These are phyloP conservation scores for Pythium folliculosum DNA, from an alignment of 352 stramenopile genomes.

Conservation along the genomic window DNA sequence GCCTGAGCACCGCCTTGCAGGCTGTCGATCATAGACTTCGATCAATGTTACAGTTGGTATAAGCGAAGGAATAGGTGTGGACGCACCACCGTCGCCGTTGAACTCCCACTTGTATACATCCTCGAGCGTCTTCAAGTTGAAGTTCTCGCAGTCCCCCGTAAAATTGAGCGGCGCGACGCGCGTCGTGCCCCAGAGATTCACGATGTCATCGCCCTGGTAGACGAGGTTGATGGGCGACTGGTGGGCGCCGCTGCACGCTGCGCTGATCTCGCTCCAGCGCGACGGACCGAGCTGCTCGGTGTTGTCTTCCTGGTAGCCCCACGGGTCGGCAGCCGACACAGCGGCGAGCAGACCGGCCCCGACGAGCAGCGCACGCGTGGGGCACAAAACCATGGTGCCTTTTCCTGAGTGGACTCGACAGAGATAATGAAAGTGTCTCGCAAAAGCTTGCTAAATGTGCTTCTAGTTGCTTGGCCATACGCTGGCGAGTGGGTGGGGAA, in stretches of 20 bases:
- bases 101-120: conserved; percentile 71
- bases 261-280: conserved; percentile 43
- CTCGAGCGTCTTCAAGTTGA: conserved; percentile 58
- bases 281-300: conserved; percentile 39
- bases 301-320: conserved; percentile 51
- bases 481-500: too few species aligned
- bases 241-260: conserved; percentile 38
- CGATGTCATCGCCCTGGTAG: conserved; percentile 34
- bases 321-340: conserved; percentile 32
- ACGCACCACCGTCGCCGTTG: conserved; percentile 36
- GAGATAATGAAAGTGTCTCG: background rate
- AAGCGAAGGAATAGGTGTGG: background rate
- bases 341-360: conserved; percentile 24
- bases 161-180: conserved; percentile 49
- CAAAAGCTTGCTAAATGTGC: too few species aligned
- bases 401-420: conserved; percentile 7
- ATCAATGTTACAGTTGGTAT: background rate
- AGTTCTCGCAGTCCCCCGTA: conserved; percentile 47
- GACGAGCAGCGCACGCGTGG: conserved; percentile 30
- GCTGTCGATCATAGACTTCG: conserved; percentile 27
- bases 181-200: conserved; percentile 50
- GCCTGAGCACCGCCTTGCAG: conserved; percentile 54
- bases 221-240: conserved; percentile 66
- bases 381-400: conserved; percentile 31
- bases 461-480: too few species aligned